These are phyloP conservation scores for Tirmania nivea DNA, from an alignment of 495 filamentous ascomycete species.

Conservation along the genomic window DNA sequence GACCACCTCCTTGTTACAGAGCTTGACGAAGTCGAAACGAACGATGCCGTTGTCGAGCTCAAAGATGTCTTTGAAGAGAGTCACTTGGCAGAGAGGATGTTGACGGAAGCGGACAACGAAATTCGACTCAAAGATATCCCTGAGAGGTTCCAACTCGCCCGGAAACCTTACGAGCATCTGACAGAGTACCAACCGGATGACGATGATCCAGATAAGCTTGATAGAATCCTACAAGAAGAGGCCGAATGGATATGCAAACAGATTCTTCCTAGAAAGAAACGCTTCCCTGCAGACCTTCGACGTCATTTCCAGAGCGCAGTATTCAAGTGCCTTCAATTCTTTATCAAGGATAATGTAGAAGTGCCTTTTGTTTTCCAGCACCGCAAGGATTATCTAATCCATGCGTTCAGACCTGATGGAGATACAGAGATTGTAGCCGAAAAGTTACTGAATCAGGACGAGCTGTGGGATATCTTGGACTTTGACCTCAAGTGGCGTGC, in stretches of 20 bases:
- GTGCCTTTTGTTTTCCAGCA: slow-evolving; percentile 97
- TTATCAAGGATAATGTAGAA: slow-evolving; percentile 77
- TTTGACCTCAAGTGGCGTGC: slow-evolving; percentile 85
- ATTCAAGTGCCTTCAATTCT: slow-evolving; percentile 81
- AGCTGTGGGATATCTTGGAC: slow-evolving; percentile 86
- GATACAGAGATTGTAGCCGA: slow-evolving; percentile 58
- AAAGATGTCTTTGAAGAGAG: slow-evolving; percentile 97
- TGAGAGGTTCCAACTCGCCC: slow-evolving; percentile 79
- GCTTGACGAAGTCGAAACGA: slow-evolving; percentile 49
- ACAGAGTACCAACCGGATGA: slow-evolving; percentile 28
- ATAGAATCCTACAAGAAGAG: slow-evolving; percentile 44
- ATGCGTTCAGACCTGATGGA: slow-evolving; percentile 53
- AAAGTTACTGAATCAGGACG: slow-evolving; percentile 75
- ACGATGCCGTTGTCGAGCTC: slow-evolving; percentile 60
- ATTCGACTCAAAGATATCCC: slow-evolving; percentile 75
- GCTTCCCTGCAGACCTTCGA: slow-evolving; percentile 42
- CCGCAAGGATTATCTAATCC: slow-evolving; percentile 91
- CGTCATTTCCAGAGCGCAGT: slow-evolving; percentile 72
- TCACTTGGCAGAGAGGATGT: slow-evolving; percentile 73
- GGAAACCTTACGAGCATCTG: slow-evolving; percentile 64
- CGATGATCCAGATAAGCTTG: slow-evolving; percentile 38
- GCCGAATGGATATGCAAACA: slow-evolving; percentile 73
- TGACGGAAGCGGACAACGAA: slow-evolving; percentile 83
- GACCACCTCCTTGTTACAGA: slow-evolving; percentile 77
- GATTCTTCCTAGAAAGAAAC: slow-evolving; percentile 62